Evolutionary conservation across 2,329 filamentous ascomycete genomes (phyloP), one percentile per base, ranked within the genome.

Genomic region (Rugonectria rugulosa): DNA sequence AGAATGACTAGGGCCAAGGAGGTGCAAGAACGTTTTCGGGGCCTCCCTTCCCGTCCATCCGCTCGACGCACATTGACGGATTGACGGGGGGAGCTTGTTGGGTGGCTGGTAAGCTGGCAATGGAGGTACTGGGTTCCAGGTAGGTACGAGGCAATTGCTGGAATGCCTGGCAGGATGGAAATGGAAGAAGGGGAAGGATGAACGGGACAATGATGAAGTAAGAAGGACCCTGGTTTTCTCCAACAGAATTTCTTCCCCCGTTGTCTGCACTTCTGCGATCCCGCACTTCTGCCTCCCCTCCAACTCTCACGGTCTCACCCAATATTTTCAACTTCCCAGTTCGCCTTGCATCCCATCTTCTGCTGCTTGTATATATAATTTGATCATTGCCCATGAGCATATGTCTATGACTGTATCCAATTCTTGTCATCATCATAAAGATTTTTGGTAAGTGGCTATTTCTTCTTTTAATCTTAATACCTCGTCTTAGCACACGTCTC

Each of bases 151-250:
- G n/a, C n/a, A n/a, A n/a, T n/a, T n/a, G n/a, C n/a, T n/a, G 37
- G 27, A 21, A 42, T 46, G 29, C 24, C 23, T 53, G 41, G 49
- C 34, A 27, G 41, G 49, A 32, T 26, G 50, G 42, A 38, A 42
- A 31, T 34, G 9, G n/a, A 37, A 46, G 31, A 14, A 40, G 24
- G 20, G 19, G 12, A 17, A 15, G 29, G 29, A 2, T 6, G 21
- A 24, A 24, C 21, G 31, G 27, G 29, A 45, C 31, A 29, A 17
- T 34, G 34, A 31, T 20, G 21, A 9, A 21, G 29, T 36, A n/a
- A 12, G 34, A 23, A 29, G 6, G 6, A 27, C 24, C 24, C n/a
- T n/a, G n/a, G n/a, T n/a, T n/a, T n/a, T n/a, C n/a, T n/a, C n/a
- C n/a, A n/a, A n/a, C n/a, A n/a, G n/a, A n/a, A n/a, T 19, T 12